These are phyloP conservation scores for Mycena polygramma DNA, from an alignment of 768 basidiomycete species.

Conservation along the genomic window DNA sequence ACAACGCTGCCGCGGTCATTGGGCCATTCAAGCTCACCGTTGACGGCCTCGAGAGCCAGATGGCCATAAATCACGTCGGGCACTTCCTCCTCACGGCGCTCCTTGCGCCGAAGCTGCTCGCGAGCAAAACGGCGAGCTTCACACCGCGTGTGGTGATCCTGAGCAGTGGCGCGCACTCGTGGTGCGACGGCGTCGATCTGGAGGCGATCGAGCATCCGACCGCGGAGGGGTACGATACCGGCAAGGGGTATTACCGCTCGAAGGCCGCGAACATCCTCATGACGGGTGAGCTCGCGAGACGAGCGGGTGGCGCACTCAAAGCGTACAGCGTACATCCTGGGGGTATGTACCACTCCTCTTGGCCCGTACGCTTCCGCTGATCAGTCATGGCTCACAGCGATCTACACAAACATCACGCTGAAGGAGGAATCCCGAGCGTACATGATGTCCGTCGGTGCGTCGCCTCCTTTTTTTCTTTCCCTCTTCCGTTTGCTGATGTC, in stretches of 20 bases:
- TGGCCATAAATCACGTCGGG: constrained; percentile 24
- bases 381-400: neutral
- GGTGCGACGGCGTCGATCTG: neutral
- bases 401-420: constrained; percentile 14
- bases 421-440: constrained; percentile 7
- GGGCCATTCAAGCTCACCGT: constrained; percentile 17
- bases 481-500: neutral
- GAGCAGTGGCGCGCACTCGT: constrained; percentile 2
- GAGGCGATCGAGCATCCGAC: constrained; percentile 14
- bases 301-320: constrained; percentile 1
- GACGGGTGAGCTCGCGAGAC: constrained; percentile 14
- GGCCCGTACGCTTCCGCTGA: too few species aligned
- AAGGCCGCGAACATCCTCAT: constrained; percentile 16
- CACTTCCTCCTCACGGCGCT: constrained; percentile 43
- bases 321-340: constrained; percentile 26
- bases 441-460: neutral
- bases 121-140: neutral
- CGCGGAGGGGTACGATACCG: neutral
- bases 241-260: neutral
- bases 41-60: constrained; percentile 24
- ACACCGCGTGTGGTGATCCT: constrained; percentile 25
- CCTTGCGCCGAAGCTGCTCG: constrained; percentile 27
- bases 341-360: neutral
- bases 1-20: constrained; percentile 21
- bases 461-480: neutral